A percentile compares a stretch with the other conserved stretches of the same genome.
Evolutionary conservation across 2,329 filamentous ascomycete genomes (phyloP).

Genomic region (Alternaria brassicicola): DNA sequence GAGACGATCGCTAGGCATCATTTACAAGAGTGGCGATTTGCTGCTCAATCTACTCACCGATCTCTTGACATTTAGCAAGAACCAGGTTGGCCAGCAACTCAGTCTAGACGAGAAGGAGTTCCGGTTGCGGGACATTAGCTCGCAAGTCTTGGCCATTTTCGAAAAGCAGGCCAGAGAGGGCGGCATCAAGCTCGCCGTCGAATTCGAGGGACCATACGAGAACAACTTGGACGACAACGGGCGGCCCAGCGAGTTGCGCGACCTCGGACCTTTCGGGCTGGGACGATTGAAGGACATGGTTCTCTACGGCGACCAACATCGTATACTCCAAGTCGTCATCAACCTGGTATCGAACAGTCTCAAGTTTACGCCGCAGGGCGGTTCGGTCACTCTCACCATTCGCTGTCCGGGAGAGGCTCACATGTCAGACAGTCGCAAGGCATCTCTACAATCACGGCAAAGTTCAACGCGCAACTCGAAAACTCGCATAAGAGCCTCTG

Average conservation of each 20-base stretch:
- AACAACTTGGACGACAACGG: conserved; percentile 47
- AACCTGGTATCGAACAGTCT: conserved; percentile 90
- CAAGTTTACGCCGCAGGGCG: conserved; percentile 83
- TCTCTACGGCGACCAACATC: conserved; percentile 89
- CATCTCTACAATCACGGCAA: conserved; percentile 53
- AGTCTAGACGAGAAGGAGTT: conserved; percentile 86
- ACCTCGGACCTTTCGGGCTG: conserved; percentile 68
- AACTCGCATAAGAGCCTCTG: conserved; percentile 35
- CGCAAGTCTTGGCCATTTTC: conserved; percentile 84
- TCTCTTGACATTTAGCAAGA: conserved; percentile 90
- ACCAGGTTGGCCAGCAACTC: conserved; percentile 86
- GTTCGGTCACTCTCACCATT: conserved; percentile 77
- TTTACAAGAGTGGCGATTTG: conserved; percentile 87
- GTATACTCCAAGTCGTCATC: conserved; percentile 91
- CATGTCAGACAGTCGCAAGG: conserved; percentile 51
- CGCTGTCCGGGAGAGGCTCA: conserved; percentile 69
- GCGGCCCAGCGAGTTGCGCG: conserved; percentile 55
- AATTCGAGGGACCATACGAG: conserved; percentile 65
- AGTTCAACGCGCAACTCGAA: conserved; percentile 48
- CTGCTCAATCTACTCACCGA: conserved; percentile 87
- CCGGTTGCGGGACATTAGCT: conserved; percentile 78
- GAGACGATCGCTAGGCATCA: conserved; percentile 81
- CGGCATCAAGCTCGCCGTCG: conserved; percentile 73
- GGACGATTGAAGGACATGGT: conserved; percentile 82
- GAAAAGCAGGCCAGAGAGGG: conserved; percentile 86